Base-by-base conservation (phyloP, 192 early-diverging fungal species). In the Podochytrium sp. region DNA sequence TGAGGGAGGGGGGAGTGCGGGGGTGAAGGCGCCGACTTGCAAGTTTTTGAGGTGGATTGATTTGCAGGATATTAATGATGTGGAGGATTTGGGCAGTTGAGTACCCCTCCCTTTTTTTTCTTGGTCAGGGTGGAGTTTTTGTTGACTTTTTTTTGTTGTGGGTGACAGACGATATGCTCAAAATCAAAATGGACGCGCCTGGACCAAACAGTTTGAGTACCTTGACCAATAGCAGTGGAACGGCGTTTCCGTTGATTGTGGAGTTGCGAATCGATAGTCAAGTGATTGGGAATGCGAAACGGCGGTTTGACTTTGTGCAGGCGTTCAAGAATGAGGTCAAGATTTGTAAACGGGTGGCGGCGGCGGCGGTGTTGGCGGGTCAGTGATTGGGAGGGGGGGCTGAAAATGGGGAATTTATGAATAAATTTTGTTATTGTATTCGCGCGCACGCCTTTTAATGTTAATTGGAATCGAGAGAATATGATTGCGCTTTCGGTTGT, bases 41-140 rank as follows among this genome's bases (percentile, higher is more conserved):
- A 66, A 68, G 43, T 85, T 85, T 67, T 37, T 85, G 35, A 16
- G 84, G 52, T 85, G 81, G 81, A 68, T 85, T 12, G 84, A 85
- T 78, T 52, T 85, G 43, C 18, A 77, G 32, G 84, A 85, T 72
- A 79, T 83, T 47, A 65, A 55, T 43, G 53, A 59, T 29, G 53
- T 69, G n/a, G 74, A 75, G 51, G 77, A 85, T 59, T 38, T 82
- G 70, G n/a, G 69, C 41, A 27, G 47, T 38, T 74, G 42, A 64
- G 71, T 55, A 16, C 43, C 23, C 23, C 34, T 60, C 12, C 4
- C 29, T 72, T 47, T 64, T 35, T 35, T 43, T 43, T 7, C 2
- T 43, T 47, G 18, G 1, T 0, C 1, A 57, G 1, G 18, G 14
- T 10, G 16, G 29, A 57, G n/a, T 14, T 35, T 7, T 29, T 16